These are phyloP conservation scores for Pezicula radicicola DNA, from an alignment of 2,329 filamentous ascomycete species.

Conservation along the genomic window DNA sequence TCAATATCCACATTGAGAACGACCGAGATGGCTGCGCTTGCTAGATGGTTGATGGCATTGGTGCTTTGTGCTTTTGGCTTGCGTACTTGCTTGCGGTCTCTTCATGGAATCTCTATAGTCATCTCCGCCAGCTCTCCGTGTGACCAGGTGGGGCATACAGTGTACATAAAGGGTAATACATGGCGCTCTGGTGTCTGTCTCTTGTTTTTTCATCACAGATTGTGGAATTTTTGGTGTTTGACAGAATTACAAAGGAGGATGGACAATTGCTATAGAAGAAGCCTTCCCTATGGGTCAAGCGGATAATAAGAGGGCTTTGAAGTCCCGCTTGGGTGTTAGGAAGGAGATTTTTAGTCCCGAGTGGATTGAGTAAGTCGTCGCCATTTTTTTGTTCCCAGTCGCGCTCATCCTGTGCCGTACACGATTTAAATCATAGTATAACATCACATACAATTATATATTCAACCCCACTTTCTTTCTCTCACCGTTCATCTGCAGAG, in stretches of 20 bases:
- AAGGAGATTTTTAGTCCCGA: no score
- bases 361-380: no score
- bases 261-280: not conserved
- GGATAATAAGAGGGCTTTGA: no score
- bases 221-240: constrained; percentile 10
- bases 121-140: constrained; percentile 4
- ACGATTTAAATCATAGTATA: no score
- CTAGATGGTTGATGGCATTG: constrained; percentile 43
- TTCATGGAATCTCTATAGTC: constrained; percentile 4
- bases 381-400: no score
- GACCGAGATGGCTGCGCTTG: constrained; percentile 92
- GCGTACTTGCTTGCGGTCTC: not conserved
- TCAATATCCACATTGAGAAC: constrained; percentile 96
- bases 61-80: constrained; percentile 1
- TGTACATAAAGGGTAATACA: constrained; percentile 28
- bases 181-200: constrained; percentile 27
- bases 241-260: not conserved
- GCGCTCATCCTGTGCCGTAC: no score
- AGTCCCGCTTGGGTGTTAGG: no score
- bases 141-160: constrained; percentile 5
- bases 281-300: no score
- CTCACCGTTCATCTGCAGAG: no score
- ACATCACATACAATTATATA: no score
- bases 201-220: constrained; percentile 20
- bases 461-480: no score